phyloP scores from a whole-genome alignment of 352 stramenopile genomes.

The Pythium catenulatum region DNA sequence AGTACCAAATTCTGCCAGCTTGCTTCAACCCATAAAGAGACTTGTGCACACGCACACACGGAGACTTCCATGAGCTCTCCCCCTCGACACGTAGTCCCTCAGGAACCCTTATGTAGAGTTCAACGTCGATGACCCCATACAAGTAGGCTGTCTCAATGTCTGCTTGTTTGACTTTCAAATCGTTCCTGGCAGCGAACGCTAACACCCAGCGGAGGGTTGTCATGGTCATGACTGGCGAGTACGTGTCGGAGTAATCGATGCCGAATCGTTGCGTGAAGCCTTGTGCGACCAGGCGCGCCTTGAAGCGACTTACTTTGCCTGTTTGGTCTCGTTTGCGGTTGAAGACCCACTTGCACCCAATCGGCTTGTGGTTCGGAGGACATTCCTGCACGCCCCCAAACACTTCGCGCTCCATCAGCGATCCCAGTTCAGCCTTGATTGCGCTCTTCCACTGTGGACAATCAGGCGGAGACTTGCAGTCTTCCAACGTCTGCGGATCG shows the following conservation, averaged over 20 bases:
- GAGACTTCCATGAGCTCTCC: constrained; percentile 25
- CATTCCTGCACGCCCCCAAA: constrained; percentile 42
- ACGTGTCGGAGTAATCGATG: constrained; percentile 54
- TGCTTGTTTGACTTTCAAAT: constrained; percentile 36
- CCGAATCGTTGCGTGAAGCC: constrained; percentile 42
- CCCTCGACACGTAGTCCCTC: constrained; percentile 49
- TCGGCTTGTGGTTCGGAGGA: constrained; percentile 17
- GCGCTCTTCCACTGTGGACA: constrained; percentile 28
- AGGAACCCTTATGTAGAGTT: constrained; percentile 46
- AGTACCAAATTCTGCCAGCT: constrained; percentile 48
- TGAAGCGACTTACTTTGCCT: constrained; percentile 26
- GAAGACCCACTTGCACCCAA: constrained; percentile 41
- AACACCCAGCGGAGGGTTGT: constrained; percentile 48
- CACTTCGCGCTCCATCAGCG: constrained; percentile 29
- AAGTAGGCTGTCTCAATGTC: constrained; percentile 52
- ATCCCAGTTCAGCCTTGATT: constrained; percentile 32
- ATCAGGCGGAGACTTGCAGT: constrained; percentile 18
- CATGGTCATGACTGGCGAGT: constrained; percentile 52
- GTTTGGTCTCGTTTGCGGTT: constrained; percentile 19
- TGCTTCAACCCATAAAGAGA: constrained; percentile 50
- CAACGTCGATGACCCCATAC: constrained; percentile 42
- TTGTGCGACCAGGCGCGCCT: constrained; percentile 36
- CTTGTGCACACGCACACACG: constrained; percentile 33
- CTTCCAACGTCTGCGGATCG: constrained; percentile 23
- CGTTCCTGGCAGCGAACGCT: constrained; percentile 45